Base-by-base conservation (phyloP, 2,329 filamentous ascomycete genomes). In the Colletotrichum orbiculare region DNA sequence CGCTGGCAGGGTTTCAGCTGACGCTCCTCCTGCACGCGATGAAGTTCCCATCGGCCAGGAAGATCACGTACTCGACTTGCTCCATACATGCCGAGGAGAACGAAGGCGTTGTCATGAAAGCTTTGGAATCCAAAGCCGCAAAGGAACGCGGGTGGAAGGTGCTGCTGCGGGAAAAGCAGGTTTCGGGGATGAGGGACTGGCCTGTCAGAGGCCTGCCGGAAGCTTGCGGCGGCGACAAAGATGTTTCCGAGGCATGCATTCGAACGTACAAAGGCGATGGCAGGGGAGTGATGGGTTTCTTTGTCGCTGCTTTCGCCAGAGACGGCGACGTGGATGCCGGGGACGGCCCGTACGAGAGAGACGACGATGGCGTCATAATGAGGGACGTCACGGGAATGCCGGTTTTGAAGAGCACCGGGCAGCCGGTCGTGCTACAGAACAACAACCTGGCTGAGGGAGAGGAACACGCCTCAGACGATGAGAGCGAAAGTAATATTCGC, bases 31-130 rank as follows among this genome's bases (percentile, higher is more conserved):
- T 91, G 50, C 96, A 97, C 74, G 94, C 96, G 0, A 90, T 98
- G 77, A 78, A 81, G 25, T 99, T 98, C 71, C 90, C 93, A 0
- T 82, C 85, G 1, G 93, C 93, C 0, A 84, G 76, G 11, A 90
- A 88, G 69, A 89, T 98, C 47, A 94, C 93, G 0, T 99, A 98
- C 75, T 97, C 94, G 39, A 98, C 96, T 0, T 99, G 96, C 75
- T 98, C 95, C 0, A 81, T 97, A 2, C 90, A 98, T 74, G 86
- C 87, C 0, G 87, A 92, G 69, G 96, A 99, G 76, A 98, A 99
- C 71, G 96, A 99, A 77, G 79, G 85, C 2, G 94, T 98, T 0
- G 93, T 97, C 0, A 78, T 90, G 60, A 84, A 85, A 50, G 91
- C 93, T 1, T 80, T 98, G 42, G 75, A 77, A 7, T 95, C 92